Conservation (phyloP, 305 asterid species). For the Solanum hybrid region DNA sequence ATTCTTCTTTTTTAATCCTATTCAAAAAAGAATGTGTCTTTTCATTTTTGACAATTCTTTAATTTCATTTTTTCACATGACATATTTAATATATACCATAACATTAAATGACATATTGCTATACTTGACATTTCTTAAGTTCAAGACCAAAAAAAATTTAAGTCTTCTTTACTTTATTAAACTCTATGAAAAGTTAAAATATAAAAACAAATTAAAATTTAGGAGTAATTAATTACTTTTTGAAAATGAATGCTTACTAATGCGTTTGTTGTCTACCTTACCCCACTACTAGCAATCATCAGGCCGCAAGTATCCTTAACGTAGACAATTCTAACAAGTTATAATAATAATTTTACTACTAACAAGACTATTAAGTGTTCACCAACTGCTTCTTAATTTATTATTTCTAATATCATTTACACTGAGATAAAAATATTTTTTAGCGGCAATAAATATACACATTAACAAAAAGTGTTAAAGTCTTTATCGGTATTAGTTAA, state of each 20-base stretch:
- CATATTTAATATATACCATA: not conserved
- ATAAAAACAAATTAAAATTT: not conserved
- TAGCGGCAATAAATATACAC: too few species aligned
- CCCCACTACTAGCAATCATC: not conserved
- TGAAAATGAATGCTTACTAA: conserved; percentile 2
- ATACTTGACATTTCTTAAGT: not conserved
- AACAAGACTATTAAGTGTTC: not conserved
- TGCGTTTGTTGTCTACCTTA: conserved; percentile 4
- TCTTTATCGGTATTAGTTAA: too few species aligned
- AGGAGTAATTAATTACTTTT: not conserved
- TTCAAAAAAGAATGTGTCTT: not conserved
- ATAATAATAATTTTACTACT: not conserved
- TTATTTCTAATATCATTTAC: not conserved
- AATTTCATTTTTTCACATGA: not conserved
- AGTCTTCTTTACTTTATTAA: not conserved
- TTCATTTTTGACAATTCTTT: not conserved
- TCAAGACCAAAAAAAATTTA: not conserved
- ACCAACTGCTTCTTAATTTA: not conserved
- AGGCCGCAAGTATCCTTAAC: not conserved
- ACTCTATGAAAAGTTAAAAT: not conserved
- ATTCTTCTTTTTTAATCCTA: not conserved
- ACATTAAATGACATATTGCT: not conserved
- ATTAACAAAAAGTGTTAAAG: too few species aligned
- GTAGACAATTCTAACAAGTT: conserved; percentile 1
- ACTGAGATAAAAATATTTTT: too few species aligned